phyloP scores from a whole-genome alignment of 352 stramenopile species.

The Globisporangium parvum region DNA sequence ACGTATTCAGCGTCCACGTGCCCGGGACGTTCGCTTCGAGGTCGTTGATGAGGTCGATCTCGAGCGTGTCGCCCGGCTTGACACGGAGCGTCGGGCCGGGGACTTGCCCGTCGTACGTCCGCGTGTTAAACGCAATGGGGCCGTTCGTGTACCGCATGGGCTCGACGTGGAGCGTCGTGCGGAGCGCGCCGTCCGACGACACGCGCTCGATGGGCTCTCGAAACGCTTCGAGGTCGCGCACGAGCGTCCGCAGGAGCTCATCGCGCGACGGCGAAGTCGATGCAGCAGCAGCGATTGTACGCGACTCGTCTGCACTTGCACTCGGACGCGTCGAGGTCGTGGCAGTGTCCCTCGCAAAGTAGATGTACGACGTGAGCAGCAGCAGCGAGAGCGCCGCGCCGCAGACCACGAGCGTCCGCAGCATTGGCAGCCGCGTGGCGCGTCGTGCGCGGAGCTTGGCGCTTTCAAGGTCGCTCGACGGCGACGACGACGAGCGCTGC shows the following conservation, averaged over 20 bases:
- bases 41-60: slow-evolving; percentile 52
- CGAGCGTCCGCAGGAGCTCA: slow-evolving; percentile 17
- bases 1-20: slow-evolving; percentile 44
- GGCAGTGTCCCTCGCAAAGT: not conserved
- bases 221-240: slow-evolving; percentile 31
- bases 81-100: slow-evolving; percentile 57
- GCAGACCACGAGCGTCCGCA: slow-evolving; percentile 9
- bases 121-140: slow-evolving; percentile 66
- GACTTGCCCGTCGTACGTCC: slow-evolving; percentile 50
- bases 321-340: not conserved
- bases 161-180: slow-evolving; percentile 45
- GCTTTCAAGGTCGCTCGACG: not conserved
- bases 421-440: slow-evolving; percentile 1
- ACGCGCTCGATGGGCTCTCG: slow-evolving; percentile 27
- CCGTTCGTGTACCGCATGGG: slow-evolving; percentile 38
- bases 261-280: not conserved
- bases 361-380: slow-evolving; percentile 10
- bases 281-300: not conserved
- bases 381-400: slow-evolving; percentile 1
- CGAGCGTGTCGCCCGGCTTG: slow-evolving; percentile 55
- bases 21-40: slow-evolving; percentile 34
- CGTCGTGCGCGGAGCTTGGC: not conserved
- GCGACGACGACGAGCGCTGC: not conserved
- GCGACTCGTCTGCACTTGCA: not conserved
- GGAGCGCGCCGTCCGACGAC: slow-evolving; percentile 48